Evolutionary conservation across 495 filamentous ascomycete genomes (phyloP), one percentile per base, ranked within the genome.

Genomic region (Lasiosphaeria ovina): DNA sequence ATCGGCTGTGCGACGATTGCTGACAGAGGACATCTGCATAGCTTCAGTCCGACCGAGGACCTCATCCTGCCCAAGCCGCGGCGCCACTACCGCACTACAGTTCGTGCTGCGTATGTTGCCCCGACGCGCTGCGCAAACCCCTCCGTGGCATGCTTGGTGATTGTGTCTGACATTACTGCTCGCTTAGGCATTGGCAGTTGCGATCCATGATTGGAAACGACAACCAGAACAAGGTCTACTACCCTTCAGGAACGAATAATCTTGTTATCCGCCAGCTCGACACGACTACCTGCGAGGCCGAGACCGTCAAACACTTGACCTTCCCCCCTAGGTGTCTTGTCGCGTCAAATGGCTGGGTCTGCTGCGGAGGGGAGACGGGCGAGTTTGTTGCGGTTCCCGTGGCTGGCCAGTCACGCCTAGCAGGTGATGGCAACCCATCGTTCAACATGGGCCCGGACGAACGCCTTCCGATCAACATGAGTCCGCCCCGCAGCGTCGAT

Each of bases 121-220:
- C 24, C 50, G 16, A 47, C 44, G 12, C 16, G 44, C 44, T 45
- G 40, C 35, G 24, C 59, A 57, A 58, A 51, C 17, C 6, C 42
- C 51, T 40, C 48, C 35, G 44, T 53, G 40, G 35, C 66, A 51
- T 45, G 55, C 54, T 52, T 51, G 56, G 58, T 35, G 24, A 24
- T 24, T n/a, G 9, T 51, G 24, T 35, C 63, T 67, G 62, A 65
- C 49, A 31, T 16, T 38, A 33, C 42, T 1, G 17, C 2, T 32
- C 16, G 44, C n/a, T 59, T 24, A 97, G 93, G 63, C 94, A 98
- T 73, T 89, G 87, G 79, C 94, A 98, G 75, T 83, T 98, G 51
- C 90, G 92, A 54, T 92, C 95, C 65, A 86, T 96, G 63, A 88
- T 98, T 68, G 93, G 89, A 72, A 88, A 86, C 35, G 87, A 90